Conservation (phyloP, 164 flowering plant species). For the Macadamia integrifolia region DNA sequence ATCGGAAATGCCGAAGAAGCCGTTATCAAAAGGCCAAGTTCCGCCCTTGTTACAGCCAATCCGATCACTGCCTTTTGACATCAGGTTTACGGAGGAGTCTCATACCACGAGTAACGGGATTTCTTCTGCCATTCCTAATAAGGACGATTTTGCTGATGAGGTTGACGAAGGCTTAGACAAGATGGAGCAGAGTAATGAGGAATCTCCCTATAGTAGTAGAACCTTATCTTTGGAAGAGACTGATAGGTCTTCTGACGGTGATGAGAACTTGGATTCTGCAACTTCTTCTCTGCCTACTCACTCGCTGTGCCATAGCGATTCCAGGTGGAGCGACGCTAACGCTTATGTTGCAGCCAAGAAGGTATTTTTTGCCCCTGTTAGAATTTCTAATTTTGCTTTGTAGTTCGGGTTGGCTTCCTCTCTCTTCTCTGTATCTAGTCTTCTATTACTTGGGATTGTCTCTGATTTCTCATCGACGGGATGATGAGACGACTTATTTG, state of each 20-base stretch:
- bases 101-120: neutral
- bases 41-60: slow-evolving; percentile 38
- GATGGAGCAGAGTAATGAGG: slow-evolving; percentile 38
- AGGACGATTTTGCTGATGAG: slow-evolving; percentile 19
- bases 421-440: neutral
- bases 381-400: neutral
- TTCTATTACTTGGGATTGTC: neutral
- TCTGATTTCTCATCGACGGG: neutral
- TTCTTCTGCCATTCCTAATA: slow-evolving; percentile 18
- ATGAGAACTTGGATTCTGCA: slow-evolving; percentile 27
- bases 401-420: neutral
- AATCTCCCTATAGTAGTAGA: slow-evolving; percentile 57
- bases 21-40: slow-evolving; percentile 16
- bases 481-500: neutral
- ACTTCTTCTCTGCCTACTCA: slow-evolving; percentile 29
- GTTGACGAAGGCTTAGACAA: slow-evolving; percentile 9
- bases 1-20: slow-evolving; percentile 28
- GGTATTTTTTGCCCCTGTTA: slow-evolving; percentile 34
- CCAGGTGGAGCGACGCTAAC: slow-evolving; percentile 68
- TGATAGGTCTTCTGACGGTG: slow-evolving; percentile 24
- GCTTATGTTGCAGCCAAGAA: slow-evolving; percentile 62
- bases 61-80: slow-evolving; percentile 54
- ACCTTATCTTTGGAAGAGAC: slow-evolving; percentile 28
- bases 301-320: slow-evolving; percentile 31
- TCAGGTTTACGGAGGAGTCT: slow-evolving; percentile 20